Percentiles rank a stretch among this genome's conserved stretches.
These are phyloP conservation scores for Effrenium voratum DNA, from an alignment of 73 alveolate species.

Conservation along the genomic window DNA sequence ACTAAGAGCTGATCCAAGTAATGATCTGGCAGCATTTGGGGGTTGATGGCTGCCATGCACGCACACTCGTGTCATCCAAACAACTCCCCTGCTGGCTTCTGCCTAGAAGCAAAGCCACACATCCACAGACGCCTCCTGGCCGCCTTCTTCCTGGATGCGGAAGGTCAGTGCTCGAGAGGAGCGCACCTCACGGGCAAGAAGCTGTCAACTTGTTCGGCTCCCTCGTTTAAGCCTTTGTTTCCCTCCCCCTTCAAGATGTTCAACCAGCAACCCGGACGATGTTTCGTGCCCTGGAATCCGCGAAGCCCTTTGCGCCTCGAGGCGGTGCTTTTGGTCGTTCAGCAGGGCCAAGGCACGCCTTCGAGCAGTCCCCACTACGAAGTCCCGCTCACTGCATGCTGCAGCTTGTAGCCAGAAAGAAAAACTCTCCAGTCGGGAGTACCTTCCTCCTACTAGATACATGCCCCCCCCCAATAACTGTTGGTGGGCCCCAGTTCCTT, in stretches of 20 bases:
- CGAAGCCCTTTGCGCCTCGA: background rate
- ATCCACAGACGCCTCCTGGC: background rate
- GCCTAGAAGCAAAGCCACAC: conserved; percentile 19
- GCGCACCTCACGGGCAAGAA: background rate
- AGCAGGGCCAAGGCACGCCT: background rate
- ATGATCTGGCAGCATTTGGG: too few relatives aligned
- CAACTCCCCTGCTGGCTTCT: too few relatives aligned
- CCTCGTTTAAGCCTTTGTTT: background rate
- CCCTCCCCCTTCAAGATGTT: background rate
- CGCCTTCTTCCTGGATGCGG: conserved; percentile 3
- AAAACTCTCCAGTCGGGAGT: too few relatives aligned
- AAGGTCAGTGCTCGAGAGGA: conserved; percentile 5
- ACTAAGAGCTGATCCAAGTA: too few relatives aligned
- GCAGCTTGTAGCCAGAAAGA: background rate
- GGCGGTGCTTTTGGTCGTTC: background rate
- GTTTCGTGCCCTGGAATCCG: background rate
- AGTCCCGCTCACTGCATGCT: background rate
- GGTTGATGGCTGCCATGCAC: too few relatives aligned
- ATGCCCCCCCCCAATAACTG: too few relatives aligned
- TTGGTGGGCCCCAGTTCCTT: background rate
- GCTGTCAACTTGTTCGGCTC: background rate
- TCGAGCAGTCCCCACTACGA: background rate
- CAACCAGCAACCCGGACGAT: background rate
- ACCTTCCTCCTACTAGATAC: too few relatives aligned
- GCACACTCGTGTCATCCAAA: too few relatives aligned